phyloP scores from a whole-genome alignment of 805 yeast genomes.

The Maudiozyma pseudohumilis region DNA sequence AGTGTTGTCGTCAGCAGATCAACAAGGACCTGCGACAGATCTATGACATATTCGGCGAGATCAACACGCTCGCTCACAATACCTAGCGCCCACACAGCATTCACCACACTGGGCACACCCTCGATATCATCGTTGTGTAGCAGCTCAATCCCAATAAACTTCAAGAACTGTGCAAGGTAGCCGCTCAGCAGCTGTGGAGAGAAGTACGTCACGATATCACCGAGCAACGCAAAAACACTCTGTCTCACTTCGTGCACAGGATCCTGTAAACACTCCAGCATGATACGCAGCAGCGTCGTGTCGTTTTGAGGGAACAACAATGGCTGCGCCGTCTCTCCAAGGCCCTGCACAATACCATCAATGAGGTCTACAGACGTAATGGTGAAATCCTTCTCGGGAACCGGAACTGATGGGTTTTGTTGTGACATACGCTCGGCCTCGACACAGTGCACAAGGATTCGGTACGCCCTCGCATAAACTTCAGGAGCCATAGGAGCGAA shows the following conservation, averaged over 20 bases:
- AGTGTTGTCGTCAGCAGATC: constrained; percentile 23
- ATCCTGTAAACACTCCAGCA: constrained; percentile 65
- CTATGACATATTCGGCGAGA: constrained; percentile 23
- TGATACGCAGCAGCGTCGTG: constrained; percentile 44
- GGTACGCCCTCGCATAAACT: constrained; percentile 68
- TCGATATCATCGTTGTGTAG: constrained; percentile 32
- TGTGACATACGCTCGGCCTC: constrained; percentile 54
- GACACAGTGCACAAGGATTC: constrained; percentile 59
- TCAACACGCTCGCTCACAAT: constrained; percentile 58
- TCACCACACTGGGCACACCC: constrained; percentile 32
- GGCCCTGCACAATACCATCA: constrained; percentile 89
- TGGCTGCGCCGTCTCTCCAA: constrained; percentile 52
- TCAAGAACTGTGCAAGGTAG: constrained; percentile 37
- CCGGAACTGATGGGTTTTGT: constrained; percentile 54
- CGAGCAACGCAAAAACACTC: constrained; percentile 78
- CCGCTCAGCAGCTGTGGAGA: constrained; percentile 28
- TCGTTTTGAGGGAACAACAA: constrained; percentile 27
- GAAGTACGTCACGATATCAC: constrained; percentile 71
- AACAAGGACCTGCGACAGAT: constrained; percentile 20
- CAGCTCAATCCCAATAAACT: constrained; percentile 62
- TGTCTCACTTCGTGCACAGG: constrained; percentile 83
- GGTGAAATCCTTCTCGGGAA: constrained; percentile 84
- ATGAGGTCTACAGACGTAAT: constrained; percentile 83
- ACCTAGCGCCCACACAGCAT: constrained; percentile 91
- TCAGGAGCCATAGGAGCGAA: constrained; percentile 87